These are phyloP conservation scores for Codiaeum variegatum DNA, from an alignment of 441 rosid genomes.

Conservation along the genomic window DNA sequence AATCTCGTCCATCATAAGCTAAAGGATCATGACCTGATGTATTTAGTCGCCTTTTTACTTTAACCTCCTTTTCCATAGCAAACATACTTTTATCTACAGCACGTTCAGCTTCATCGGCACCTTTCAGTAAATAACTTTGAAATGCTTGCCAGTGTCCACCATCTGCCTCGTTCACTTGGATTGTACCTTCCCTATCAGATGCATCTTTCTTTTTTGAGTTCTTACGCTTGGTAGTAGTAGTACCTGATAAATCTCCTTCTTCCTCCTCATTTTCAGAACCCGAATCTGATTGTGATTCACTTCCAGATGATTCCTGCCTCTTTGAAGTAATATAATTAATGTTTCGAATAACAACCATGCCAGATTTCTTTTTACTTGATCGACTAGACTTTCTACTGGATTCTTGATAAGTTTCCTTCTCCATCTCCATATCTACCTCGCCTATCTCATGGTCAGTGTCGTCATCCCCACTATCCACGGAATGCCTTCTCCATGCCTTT, in stretches of 20 bases:
- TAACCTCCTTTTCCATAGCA: conserved; percentile 58
- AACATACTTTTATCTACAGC: conserved; percentile 41
- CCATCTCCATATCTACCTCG: conserved; percentile 47
- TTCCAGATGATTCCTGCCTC: conserved; percentile 52
- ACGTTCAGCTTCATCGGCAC: conserved; percentile 64
- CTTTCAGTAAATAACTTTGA: conserved; percentile 71
- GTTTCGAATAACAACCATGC: conserved; percentile 79
- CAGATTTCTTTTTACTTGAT: conserved; percentile 62
- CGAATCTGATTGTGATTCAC: conserved; percentile 53
- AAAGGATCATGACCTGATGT: conserved; percentile 56
- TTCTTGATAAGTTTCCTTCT: conserved; percentile 33
- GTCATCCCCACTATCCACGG: conserved; percentile 51
- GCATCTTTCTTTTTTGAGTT: conserved; percentile 37
- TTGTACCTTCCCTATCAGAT: conserved; percentile 36
- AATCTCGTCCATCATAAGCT: conserved; percentile 40
- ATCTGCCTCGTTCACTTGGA: conserved; percentile 47
- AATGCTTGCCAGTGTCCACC: conserved; percentile 89
- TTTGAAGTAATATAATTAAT: conserved; percentile 76
- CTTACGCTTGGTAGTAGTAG: conserved; percentile 27
- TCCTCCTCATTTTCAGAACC: conserved; percentile 50
- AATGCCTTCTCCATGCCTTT: conserved; percentile 50
- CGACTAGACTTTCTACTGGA: conserved; percentile 36
- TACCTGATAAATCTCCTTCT: conserved; percentile 28
- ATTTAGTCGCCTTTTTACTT: conserved; percentile 46
- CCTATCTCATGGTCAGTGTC: conserved; percentile 40